Conservation (phyloP, 2,329 filamentous ascomycete genomes). For the Botrytis tulipae region DNA sequence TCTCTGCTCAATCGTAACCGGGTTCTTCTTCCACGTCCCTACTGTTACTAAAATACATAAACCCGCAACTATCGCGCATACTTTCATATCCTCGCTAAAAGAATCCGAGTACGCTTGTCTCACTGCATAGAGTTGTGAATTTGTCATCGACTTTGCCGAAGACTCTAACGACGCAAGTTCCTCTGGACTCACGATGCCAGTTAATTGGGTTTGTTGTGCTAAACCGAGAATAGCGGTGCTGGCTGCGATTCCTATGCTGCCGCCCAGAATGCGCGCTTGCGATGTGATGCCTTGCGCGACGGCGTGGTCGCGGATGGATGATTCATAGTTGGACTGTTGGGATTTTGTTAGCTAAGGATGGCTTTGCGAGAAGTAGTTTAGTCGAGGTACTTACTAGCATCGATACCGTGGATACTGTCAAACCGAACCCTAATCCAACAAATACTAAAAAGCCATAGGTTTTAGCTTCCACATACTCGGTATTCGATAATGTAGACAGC, state of each 20-base stretch:
- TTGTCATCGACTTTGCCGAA: background rate
- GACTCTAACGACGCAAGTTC: background rate
- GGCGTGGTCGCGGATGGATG: background rate
- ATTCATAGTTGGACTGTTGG: background rate
- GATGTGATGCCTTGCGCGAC: background rate
- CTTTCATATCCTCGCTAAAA: conserved; percentile 43
- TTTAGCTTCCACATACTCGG: background rate
- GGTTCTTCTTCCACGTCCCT: background rate
- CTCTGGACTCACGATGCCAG: background rate
- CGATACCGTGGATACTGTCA: background rate
- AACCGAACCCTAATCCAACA: background rate
- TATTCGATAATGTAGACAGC: background rate
- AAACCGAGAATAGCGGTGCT: background rate
- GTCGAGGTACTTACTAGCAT: background rate
- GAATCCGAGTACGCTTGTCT: conserved; percentile 38
- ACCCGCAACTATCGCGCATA: background rate
- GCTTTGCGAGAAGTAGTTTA: background rate
- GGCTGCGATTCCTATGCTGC: background rate
- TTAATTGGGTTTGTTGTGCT: background rate
- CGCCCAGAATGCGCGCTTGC: background rate
- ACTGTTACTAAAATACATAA: background rate
- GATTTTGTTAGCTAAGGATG: fast-evolving
- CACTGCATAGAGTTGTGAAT: background rate
- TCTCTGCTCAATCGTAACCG: background rate
- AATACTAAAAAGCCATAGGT: background rate